Percentiles rank a stretch among this genome's conserved stretches.
These are phyloP conservation scores for Catenaria anguillulae DNA, from an alignment of 371 early-diverging fungal genomes.

Conservation along the genomic window DNA sequence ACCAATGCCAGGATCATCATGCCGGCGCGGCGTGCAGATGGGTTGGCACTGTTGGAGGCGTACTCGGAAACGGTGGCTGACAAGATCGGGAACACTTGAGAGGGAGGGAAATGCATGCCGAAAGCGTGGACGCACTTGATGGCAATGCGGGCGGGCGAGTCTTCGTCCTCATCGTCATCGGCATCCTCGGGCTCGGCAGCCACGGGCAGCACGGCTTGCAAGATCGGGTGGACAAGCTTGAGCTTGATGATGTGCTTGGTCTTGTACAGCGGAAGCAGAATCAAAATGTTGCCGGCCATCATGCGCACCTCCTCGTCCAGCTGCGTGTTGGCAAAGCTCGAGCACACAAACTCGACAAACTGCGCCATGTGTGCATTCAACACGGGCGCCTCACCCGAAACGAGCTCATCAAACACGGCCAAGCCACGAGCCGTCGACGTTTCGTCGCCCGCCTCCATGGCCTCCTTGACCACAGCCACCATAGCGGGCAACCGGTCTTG, in stretches of 20 bases:
- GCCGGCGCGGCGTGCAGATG: conserved; percentile 61
- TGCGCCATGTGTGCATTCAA: conserved; percentile 58
- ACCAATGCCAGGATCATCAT: conserved; percentile 77
- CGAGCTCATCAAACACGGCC: conserved; percentile 63
- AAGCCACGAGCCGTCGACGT: conserved; percentile 56
- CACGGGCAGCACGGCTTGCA: conserved; percentile 64
- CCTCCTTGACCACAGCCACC: conserved; percentile 63
- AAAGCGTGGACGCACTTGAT: conserved; percentile 58
- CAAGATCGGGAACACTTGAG: conserved; percentile 67
- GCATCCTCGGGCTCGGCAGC: conserved; percentile 63
- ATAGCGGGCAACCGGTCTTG: conserved; percentile 60
- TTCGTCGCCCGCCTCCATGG: conserved; percentile 51
- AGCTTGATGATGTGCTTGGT: conserved; percentile 24
- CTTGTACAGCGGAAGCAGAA: conserved; percentile 9
- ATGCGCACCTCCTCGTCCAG: conserved; percentile 53
- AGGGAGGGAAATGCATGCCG: conserved; percentile 66
- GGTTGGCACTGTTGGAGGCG: conserved; percentile 31
- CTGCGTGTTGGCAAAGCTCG: conserved; percentile 46
- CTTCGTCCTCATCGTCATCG: conserved; percentile 63
- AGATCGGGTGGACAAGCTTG: conserved; percentile 55
- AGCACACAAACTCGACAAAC: conserved; percentile 60
- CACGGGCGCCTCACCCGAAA: conserved; percentile 63
- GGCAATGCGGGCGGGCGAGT: conserved; percentile 58
- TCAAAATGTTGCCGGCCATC: conserved; percentile 65
- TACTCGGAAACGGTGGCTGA: conserved; percentile 13